Base-by-base conservation (phyloP, 441 rosid genomes). In the Bruguiera hainesii region DNA sequence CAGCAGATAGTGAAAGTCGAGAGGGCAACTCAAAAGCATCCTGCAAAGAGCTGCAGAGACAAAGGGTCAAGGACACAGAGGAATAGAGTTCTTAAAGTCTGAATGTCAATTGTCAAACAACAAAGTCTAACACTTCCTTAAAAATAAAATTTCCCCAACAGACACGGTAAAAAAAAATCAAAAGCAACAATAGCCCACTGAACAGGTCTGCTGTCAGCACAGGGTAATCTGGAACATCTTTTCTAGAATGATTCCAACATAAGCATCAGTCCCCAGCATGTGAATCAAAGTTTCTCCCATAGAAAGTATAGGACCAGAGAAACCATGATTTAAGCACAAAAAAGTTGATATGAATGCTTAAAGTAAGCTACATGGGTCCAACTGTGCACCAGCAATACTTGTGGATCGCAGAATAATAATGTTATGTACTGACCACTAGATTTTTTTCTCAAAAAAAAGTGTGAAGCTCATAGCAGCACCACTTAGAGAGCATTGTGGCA, bases 21-120 rank as follows among this genome's bases (percentile, higher is more conserved):
- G 95, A 87, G 5, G 98, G 97, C 75, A 93, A 78, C 85, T 89
- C 97, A 73, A 77, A 81, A 63, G 94, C 92, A 79, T 82, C 90
- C 82, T 83, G 89, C 78, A 83, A 73, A 80, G 73, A 66, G 82
- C 98, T 91, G 78, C 64, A 79, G 46, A 77, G 70, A 57, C 56
- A 61, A 65, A 67, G 56, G 66, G 48, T 60, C 57, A 76, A 73
- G 60, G 56, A 20, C 26, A 23, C 9, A 23, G 26, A 52, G 56
- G 25, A 51, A 53, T 20, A 11, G 4, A 25, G 21, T 42, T 42
- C 48, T 42, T 11, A 13, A 42, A 13, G 16, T 11, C 48, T 42
- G 48, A 42, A 42, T 42, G 48, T 42, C 48, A 39, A 39, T 3
- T 39, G 16, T 10, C 7, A 6, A 39, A 39, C 46, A 11, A 39